phyloP scores from a whole-genome alignment of 352 stramenopile genomes.

The Globisporangium carolinianum region DNA sequence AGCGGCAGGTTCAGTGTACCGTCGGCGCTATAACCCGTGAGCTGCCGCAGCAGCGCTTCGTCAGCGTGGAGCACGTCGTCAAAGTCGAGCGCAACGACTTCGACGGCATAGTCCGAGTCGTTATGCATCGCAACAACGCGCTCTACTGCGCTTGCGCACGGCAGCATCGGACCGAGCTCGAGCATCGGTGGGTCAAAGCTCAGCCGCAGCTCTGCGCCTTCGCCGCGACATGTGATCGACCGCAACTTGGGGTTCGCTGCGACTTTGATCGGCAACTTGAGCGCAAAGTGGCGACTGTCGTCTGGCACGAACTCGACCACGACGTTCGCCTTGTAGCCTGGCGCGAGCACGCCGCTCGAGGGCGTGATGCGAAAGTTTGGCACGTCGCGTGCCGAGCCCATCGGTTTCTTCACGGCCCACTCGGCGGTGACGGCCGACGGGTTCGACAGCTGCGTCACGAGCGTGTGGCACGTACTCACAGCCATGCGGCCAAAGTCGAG shows the following conservation, averaged over 20 bases:
- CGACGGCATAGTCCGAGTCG: conserved; percentile 82
- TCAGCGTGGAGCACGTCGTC: conserved; percentile 79
- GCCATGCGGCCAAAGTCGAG: conserved; percentile 90
- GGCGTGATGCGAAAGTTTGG: conserved; percentile 78
- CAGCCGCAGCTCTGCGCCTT: conserved; percentile 74
- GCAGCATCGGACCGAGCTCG: conserved; percentile 85
- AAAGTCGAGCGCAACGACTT: conserved; percentile 91
- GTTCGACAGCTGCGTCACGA: conserved; percentile 92
- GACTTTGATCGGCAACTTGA: conserved; percentile 89
- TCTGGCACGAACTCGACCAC: conserved; percentile 88
- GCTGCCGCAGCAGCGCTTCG: conserved; percentile 67
- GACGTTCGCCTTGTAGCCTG: conserved; percentile 79
- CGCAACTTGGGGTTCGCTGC: conserved; percentile 70
- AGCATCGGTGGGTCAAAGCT: conserved; percentile 77
- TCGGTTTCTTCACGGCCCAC: conserved; percentile 89
- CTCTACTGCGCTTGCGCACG: conserved; percentile 41
- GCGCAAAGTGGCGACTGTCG: conserved; percentile 61
- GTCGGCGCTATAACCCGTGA: conserved; percentile 52
- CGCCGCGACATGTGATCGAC: conserved; percentile 66
- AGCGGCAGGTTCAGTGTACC: conserved; percentile 70
- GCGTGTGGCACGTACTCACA: conserved; percentile 81
- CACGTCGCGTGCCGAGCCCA: conserved; percentile 76
- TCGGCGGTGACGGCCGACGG: conserved; percentile 78
- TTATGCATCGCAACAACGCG: conserved; percentile 79
- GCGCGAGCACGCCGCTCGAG: conserved; percentile 58